phyloP scores from a whole-genome alignment of 805 yeast species.

The Yamadazyma paraphyllophila region DNA sequence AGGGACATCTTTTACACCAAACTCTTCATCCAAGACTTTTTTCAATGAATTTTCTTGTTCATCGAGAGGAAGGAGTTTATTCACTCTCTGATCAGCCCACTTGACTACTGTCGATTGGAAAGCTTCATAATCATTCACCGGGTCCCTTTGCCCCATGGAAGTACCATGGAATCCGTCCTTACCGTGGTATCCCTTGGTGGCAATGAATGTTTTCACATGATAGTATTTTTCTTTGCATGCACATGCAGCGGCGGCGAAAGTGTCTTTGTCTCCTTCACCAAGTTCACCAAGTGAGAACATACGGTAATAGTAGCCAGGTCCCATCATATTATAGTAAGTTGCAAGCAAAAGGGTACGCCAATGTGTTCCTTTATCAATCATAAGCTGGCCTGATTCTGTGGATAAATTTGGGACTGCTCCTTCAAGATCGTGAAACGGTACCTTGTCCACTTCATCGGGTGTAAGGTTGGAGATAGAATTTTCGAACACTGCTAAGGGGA shows the following conservation, averaged over 20 bases:
- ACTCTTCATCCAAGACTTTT: conserved; percentile 42
- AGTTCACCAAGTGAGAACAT: conserved; percentile 53
- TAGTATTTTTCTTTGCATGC: conserved; percentile 35
- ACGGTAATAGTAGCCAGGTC: conserved; percentile 58
- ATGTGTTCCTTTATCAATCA: conserved; percentile 57
- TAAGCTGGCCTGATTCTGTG: conserved; percentile 66
- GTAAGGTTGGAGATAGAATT: conserved; percentile 1
- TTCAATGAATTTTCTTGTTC: conserved; percentile 24
- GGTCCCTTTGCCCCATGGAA: conserved; percentile 34
- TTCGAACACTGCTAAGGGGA: conserved; percentile 19
- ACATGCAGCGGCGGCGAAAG: conserved; percentile 34
- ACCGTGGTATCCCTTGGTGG: conserved; percentile 29
- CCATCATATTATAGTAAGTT: conserved; percentile 62
- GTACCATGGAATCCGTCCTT: conserved; percentile 21
- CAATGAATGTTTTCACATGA: conserved; percentile 40
- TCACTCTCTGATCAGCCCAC: background rate
- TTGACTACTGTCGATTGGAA: conserved; percentile 9
- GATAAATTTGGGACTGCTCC: conserved; percentile 70
- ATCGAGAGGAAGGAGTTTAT: conserved; percentile 13
- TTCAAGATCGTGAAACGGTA: conserved; percentile 60
- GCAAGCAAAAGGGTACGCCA: conserved; percentile 56
- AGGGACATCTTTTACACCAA: conserved; percentile 47
- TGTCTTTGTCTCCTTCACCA: conserved; percentile 39
- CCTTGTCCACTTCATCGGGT: conserved; percentile 13
- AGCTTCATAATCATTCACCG: conserved; percentile 19